Conservation (phyloP, 331 rosid species). For the Pyrus hybrid region DNA sequence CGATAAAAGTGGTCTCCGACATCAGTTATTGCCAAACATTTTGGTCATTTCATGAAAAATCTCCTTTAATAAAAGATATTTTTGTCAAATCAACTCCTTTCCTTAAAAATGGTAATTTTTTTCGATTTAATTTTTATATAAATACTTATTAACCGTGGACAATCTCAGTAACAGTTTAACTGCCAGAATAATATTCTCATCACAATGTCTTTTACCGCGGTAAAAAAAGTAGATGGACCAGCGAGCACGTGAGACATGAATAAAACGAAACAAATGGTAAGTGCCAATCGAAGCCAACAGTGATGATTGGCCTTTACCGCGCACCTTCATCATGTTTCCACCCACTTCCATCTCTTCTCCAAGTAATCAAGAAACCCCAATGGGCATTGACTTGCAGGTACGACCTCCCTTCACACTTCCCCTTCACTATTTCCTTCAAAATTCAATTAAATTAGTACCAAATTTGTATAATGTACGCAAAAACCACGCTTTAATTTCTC, state of each 20-base stretch:
- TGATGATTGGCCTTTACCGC: not conserved
- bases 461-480: not conserved
- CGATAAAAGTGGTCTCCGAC: fast-evolving
- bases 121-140: no score
- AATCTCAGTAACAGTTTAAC: no score
- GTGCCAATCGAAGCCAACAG: not conserved
- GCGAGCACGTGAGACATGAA: no score
- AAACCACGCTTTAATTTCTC: not conserved
- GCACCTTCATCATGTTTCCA: not conserved
- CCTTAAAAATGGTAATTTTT: no score
- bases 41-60: no score
- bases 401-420: not conserved
- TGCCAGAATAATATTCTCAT: no score
- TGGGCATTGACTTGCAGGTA: conserved; percentile 33
- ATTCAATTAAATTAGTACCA: not conserved
- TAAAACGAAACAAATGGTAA: not conserved
- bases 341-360: not conserved
- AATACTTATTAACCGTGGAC: no score
- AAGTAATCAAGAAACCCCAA: not conserved
- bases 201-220: no score
- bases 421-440: not conserved
- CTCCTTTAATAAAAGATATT: no score
- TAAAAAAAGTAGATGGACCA: no score
- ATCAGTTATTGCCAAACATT: no score
- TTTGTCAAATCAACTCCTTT: no score